These are phyloP conservation scores for Mesotaenium endlicherianum DNA, from an alignment of 139 green algal genomes.

Conservation along the genomic window DNA sequence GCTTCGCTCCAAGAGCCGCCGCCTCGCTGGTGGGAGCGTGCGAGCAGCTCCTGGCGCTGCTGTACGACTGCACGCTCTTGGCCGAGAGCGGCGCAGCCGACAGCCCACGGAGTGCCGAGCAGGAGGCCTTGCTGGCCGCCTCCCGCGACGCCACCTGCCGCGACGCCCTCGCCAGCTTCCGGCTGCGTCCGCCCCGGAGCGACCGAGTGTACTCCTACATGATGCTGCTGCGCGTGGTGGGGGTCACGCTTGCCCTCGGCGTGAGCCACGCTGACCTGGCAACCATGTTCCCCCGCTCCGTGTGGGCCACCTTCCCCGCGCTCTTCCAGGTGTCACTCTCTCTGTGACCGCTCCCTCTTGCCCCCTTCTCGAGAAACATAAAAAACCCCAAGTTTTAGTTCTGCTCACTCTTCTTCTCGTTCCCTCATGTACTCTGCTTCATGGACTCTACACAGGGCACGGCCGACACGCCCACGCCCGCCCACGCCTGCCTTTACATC, in stretches of 20 bases:
- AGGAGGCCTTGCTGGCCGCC: not conserved
- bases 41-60: slow-evolving; percentile 37
- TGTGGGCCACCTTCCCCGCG: slow-evolving; percentile 13
- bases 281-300: slow-evolving; percentile 11
- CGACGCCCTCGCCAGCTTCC: slow-evolving; percentile 14
- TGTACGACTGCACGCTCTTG: slow-evolving; percentile 37
- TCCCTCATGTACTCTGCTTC: no score
- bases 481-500: no score
- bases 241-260: not conserved
- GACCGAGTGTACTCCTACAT: slow-evolving; percentile 27
- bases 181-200: not conserved
- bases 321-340: slow-evolving; percentile 6
- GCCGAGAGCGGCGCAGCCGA: not conserved
- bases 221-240: slow-evolving; percentile 34
- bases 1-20: not conserved
- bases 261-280: not conserved
- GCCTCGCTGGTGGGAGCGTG: slow-evolving; percentile 16
- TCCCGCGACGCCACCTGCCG: slow-evolving; percentile 29
- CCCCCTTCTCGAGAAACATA: no score
- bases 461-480: no score
- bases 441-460: no score
- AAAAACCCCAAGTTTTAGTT: no score
- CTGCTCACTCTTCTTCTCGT: no score
- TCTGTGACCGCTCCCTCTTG: not conserved
- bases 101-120: not conserved